Percentiles rank a stretch among this genome's conserved stretches.
These are phyloP conservation scores for Prunus mongolica DNA, from an alignment of 306 rosid species.

Conservation along the genomic window DNA sequence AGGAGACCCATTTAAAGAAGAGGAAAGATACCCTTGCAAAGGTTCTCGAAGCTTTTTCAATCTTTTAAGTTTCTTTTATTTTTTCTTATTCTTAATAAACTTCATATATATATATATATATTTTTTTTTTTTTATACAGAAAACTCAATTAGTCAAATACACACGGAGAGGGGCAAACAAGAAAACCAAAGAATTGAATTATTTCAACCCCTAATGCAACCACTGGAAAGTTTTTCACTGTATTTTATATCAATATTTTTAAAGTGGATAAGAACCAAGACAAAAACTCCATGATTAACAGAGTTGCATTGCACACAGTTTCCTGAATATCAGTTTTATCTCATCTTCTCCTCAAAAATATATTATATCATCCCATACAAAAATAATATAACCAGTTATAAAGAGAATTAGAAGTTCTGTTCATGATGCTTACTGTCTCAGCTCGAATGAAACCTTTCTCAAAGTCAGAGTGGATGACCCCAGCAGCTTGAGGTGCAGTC, in stretches of 20 bases:
- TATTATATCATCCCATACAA: background rate
- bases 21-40: too few species aligned
- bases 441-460: conserved; percentile 99
- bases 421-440: conserved; percentile 64
- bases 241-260: background rate
- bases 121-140: too few species aligned
- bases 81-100: too few species aligned
- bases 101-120: too few species aligned
- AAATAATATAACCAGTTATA: background rate
- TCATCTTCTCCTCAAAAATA: background rate
- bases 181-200: too few species aligned
- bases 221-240: background rate
- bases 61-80: too few species aligned
- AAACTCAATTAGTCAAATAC: too few species aligned
- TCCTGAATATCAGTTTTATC: background rate
- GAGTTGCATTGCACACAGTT: background rate
- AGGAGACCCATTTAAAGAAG: too few species aligned
- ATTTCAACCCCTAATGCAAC: too few species aligned
- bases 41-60: too few species aligned
- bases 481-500: conserved; percentile 99
- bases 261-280: background rate
- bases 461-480: conserved; percentile 96
- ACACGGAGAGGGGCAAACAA: too few species aligned
- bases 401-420: conserved; percentile 11
- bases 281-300: background rate